Evolutionary conservation across 176 grass and related monocot species (phyloP), one percentile per base, ranked within the genome.

Genomic region (Rhynchospora breviuscula): DNA sequence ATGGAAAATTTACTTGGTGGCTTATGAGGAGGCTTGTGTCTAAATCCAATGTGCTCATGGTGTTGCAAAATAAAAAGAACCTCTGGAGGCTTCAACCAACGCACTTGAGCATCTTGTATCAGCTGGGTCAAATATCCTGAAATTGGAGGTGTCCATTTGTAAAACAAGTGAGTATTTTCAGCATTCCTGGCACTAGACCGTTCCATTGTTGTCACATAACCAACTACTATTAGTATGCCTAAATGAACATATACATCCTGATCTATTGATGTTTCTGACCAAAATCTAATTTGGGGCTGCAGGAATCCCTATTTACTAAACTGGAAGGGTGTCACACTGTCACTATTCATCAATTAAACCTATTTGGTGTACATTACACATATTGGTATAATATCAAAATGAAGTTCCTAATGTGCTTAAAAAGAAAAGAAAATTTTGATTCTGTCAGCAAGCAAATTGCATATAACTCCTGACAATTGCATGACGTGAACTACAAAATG

Each of bases 11-110:
- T 96, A 99, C 97, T 90, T n/a, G 67, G 85, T 86, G 97, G 97
- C 81, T 84, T 90, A 4, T 90, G 87, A 66, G 89, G 91, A 59
- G 85, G 14, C 70, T 83, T 93, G 8, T 86, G 31, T 5, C 81
- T 67, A 18, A 99, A 77, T 7, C 33, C 62, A 81, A 92, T 90
- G 25, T 1, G 44, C 9, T 92, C 88, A 86, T 89, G 72, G 67
- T 92, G 93, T 83, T 84, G 83, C 18, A 99, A 84, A 88, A 99
- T 99, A 7, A 79, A 74, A 10, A 93, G 66, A 84, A 93, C 88
- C 85, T 99, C 93, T 70, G 74, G 66, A 51, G 96, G 93, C 85
- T 90, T 95, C 47, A 99, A 85, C 96, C 96, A 99, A 11, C 93
- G 83, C 2, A 76, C 79, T 76, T 86, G 84, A 78, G 92, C 89